A percentile compares a stretch with the other conserved stretches of the same genome.
Evolutionary conservation across 2,329 filamentous ascomycete species (phyloP).

Genomic region (Ophiostoma australiae): DNA sequence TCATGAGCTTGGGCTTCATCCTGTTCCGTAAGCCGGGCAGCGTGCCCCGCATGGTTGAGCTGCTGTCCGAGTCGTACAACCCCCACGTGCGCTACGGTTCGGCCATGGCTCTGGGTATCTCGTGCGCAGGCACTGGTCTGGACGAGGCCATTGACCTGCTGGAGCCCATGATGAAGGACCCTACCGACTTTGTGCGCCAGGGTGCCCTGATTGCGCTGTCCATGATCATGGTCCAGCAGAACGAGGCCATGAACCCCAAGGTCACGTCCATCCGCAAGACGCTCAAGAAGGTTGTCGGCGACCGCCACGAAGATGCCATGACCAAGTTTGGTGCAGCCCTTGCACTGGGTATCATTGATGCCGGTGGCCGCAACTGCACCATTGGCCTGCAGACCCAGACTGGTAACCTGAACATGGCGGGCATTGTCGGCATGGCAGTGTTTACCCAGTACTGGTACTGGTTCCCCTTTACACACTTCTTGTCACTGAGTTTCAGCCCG

Average conservation of each 20-base stretch:
- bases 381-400: constrained; percentile 97
- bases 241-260: constrained; percentile 97
- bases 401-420: constrained; percentile 97
- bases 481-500: constrained; percentile 92
- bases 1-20: constrained; percentile 97
- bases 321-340: constrained; percentile 96
- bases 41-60: constrained; percentile 96
- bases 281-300: constrained; percentile 85
- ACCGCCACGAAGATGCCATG: constrained; percentile 98
- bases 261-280: constrained; percentile 86
- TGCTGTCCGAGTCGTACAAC: constrained; percentile 97
- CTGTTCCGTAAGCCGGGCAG: constrained; percentile 96
- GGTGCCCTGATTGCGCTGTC: constrained; percentile 88
- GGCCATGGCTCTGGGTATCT: constrained; percentile 96
- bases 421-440: constrained; percentile 94
- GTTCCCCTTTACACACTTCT: constrained; percentile 98
- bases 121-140: constrained; percentile 90
- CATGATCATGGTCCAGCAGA: constrained; percentile 99
- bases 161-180: constrained; percentile 99
- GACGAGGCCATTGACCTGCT: constrained; percentile 95
- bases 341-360: constrained; percentile 94
- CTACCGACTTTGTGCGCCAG: constrained; percentile 95
- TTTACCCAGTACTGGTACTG: constrained; percentile 99
- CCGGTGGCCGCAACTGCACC: constrained; percentile 95
- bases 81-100: constrained; percentile 96